Evolutionary conservation across 495 filamentous ascomycete genomes (phyloP).

Genomic region (Penicillium fimorum): DNA sequence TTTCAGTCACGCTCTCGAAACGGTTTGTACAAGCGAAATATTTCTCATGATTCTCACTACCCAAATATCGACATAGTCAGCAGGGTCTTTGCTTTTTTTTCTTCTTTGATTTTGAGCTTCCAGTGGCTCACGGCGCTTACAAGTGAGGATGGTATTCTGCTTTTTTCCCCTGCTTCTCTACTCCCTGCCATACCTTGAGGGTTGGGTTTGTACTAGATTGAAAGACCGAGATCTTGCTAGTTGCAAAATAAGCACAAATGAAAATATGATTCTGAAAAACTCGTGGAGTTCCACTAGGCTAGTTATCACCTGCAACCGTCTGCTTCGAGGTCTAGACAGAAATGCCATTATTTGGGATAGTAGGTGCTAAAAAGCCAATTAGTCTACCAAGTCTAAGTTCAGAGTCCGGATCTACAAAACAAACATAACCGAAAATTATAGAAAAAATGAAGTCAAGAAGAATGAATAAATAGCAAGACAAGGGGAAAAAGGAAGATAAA

Average conservation of each 20-base stretch:
- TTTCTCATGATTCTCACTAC: constrained; percentile 19
- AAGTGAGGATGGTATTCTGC: constrained; percentile 13
- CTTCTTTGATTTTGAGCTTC: constrained; percentile 14
- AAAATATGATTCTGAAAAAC: constrained; percentile 7
- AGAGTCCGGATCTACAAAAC: not conserved
- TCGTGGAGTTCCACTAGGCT: not conserved
- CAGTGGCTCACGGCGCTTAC: constrained; percentile 19
- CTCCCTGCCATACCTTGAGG: constrained; percentile 7
- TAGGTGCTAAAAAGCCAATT: not conserved
- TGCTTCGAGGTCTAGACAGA: not conserved
- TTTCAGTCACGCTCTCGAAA: constrained; percentile 16
- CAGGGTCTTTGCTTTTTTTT: constrained; percentile 4
- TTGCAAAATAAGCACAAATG: constrained; percentile 14
- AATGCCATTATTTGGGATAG: not conserved
- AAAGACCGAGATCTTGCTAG: constrained; percentile 15
- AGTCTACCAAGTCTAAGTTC: not conserved
- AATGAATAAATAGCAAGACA: constrained; percentile 11
- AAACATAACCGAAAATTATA: not conserved
- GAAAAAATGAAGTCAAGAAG: constrained; percentile 10
- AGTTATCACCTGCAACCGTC: not conserved
- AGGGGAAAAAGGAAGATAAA: constrained; percentile 5
- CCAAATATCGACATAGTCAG: constrained; percentile 12
- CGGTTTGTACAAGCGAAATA: constrained; percentile 20
- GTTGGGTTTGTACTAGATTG: constrained; percentile 22
- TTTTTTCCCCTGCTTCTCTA: constrained; percentile 5